Evolutionary conservation across 768 basidiomycete species (phyloP).

Genomic region (Termitomyces sp.): DNA sequence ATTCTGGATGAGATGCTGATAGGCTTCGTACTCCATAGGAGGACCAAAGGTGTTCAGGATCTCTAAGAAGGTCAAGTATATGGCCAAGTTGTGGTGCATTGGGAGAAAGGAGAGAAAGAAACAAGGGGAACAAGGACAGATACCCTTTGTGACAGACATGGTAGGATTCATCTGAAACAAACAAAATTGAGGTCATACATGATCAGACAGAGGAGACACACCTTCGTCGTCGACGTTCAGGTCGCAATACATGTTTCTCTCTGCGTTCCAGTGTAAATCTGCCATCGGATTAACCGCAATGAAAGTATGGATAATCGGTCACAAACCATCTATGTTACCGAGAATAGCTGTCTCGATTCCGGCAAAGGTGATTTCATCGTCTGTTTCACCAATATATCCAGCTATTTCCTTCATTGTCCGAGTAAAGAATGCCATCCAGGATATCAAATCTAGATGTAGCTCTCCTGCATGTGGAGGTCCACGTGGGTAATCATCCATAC

Average conservation of each 20-base stretch:
- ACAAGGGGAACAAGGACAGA: conserved; percentile 89
- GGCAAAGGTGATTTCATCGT: conserved; percentile 72
- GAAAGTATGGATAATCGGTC: conserved; percentile 4
- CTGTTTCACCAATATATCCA: conserved; percentile 77
- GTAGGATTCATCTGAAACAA: conserved; percentile 74
- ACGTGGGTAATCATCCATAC: conserved; percentile 95
- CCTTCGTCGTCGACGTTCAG: conserved; percentile 80
- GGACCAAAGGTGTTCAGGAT: conserved; percentile 89
- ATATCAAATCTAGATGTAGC: conserved; percentile 87
- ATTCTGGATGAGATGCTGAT: conserved; percentile 83
- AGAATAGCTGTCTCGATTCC: conserved; percentile 79
- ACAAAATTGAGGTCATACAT: background rate
- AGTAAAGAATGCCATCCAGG: conserved; percentile 96
- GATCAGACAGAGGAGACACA: conserved; percentile 22
- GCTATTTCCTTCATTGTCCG: conserved; percentile 91
- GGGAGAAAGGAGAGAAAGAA: conserved; percentile 73
- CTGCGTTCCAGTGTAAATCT: conserved; percentile 94
- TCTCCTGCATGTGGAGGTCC: conserved; percentile 88
- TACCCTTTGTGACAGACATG: conserved; percentile 92
- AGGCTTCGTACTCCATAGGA: conserved; percentile 85
- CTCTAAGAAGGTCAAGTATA: conserved; percentile 74
- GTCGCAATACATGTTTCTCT: conserved; percentile 91
- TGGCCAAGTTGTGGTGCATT: conserved; percentile 74
- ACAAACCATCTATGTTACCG: conserved; percentile 76
- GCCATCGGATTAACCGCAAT: background rate